Evolutionary conservation across 768 basidiomycete species (phyloP).

Genomic region (Suillus ampliporus): DNA sequence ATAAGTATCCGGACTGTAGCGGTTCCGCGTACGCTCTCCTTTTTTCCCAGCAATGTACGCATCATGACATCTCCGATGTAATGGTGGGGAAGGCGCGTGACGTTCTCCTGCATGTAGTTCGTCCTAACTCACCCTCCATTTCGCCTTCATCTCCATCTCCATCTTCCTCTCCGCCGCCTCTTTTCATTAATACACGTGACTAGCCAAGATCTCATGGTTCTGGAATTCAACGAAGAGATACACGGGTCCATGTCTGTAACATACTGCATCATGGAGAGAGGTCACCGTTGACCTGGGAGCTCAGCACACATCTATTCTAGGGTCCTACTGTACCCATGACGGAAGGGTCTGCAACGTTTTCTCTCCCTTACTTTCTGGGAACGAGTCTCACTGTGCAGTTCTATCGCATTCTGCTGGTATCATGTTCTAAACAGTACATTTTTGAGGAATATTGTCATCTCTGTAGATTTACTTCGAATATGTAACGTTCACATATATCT

Average conservation of each 20-base stretch:
- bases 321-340: background rate
- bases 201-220: constrained; percentile 53
- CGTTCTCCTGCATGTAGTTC: background rate
- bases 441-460: background rate
- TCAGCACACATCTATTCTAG: constrained; percentile 20
- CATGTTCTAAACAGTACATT: background rate
- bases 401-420: constrained; percentile 16
- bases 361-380: background rate
- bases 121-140: background rate
- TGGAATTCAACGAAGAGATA: constrained; percentile 59
- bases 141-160: background rate
- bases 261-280: constrained; percentile 45
- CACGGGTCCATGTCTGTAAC: constrained; percentile 35
- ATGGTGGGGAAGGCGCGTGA: constrained; percentile 50
- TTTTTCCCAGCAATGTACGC: too few species aligned
- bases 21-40: too few species aligned
- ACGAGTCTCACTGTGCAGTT: background rate
- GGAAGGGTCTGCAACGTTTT: background rate
- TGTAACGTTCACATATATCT: constrained; percentile 29
- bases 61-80: constrained; percentile 65
- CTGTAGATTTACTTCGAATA: constrained; percentile 8
- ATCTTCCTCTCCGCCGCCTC: background rate
- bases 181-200: background rate
- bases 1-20: too few species aligned
- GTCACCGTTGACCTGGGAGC: constrained; percentile 21